Evolutionary conservation across 179 eudicot genomes (phyloP).

Genomic region (Spinacia oleracea): DNA sequence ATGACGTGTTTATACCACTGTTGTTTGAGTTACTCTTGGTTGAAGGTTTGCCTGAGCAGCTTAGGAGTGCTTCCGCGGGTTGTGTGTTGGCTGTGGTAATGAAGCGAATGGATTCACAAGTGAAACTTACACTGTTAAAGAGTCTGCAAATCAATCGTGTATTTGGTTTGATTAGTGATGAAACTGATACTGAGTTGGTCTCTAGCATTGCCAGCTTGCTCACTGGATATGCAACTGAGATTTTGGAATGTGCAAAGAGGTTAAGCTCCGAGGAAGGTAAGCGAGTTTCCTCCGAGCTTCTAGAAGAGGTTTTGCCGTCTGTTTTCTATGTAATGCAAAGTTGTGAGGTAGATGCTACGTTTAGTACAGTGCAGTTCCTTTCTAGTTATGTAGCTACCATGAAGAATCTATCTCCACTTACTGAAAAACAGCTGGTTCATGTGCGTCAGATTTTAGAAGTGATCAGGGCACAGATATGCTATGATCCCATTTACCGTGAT

Average conservation of each 20-base stretch:
- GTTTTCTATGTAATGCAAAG: constrained; percentile 73
- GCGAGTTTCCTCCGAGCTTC: constrained; percentile 56
- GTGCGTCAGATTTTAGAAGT: constrained; percentile 85
- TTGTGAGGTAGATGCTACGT: constrained; percentile 68
- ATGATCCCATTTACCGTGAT: constrained; percentile 73
- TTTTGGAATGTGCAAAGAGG: constrained; percentile 69
- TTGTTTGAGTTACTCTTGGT: constrained; percentile 76
- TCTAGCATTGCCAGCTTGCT: constrained; percentile 72
- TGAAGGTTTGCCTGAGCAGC: constrained; percentile 66
- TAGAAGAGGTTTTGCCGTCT: constrained; percentile 90
- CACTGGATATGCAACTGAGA: constrained; percentile 84
- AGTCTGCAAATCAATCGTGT: constrained; percentile 76
- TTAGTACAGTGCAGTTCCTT: constrained; percentile 79
- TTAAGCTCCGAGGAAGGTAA: constrained; percentile 60
- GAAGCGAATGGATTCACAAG: constrained; percentile 80
- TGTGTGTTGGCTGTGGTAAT: constrained; percentile 79
- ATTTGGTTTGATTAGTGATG: constrained; percentile 61
- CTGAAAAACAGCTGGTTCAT: constrained; percentile 72
- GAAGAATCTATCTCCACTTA: constrained; percentile 63
- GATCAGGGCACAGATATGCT: constrained; percentile 69
- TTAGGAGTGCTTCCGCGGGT: constrained; percentile 73
- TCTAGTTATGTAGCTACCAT: constrained; percentile 84
- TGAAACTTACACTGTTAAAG: constrained; percentile 67
- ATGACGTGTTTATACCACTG: constrained; percentile 63
- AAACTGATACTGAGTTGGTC: constrained; percentile 72